Percentiles rank a stretch among this genome's conserved stretches.
Evolutionary conservation across 2,329 filamentous ascomycete species (phyloP).

Genomic region (Xylariaceae sp.): DNA sequence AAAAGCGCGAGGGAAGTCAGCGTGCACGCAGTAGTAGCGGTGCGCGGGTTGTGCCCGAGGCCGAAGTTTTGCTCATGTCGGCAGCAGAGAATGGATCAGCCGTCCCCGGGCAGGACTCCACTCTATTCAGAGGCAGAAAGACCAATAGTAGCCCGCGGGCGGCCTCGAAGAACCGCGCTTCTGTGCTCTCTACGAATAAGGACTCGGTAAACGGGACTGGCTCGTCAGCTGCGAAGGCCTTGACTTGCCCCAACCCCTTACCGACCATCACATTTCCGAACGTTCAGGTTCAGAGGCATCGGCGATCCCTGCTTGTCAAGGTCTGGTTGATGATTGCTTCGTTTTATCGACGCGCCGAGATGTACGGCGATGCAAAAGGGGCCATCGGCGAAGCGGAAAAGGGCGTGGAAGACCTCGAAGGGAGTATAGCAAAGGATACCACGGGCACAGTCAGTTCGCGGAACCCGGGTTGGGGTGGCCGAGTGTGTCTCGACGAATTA

Average conservation of each 20-base stretch:
- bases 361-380: conserved; percentile 73
- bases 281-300: conserved; percentile 46
- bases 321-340: conserved; percentile 89
- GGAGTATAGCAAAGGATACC: conserved; percentile 56
- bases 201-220: conserved; percentile 38
- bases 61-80: too few relatives aligned
- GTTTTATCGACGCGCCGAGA: conserved; percentile 75
- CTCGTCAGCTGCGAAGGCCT: conserved; percentile 35
- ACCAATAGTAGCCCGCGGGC: conserved; percentile 37
- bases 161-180: conserved; percentile 38
- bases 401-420: conserved; percentile 66
- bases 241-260: conserved; percentile 42
- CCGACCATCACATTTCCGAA: conserved; percentile 51
- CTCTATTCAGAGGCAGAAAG: conserved; percentile 38
- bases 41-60: too few relatives aligned
- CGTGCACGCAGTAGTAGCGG: conserved; percentile 41
- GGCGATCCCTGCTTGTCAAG: conserved; percentile 57
- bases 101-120: conserved; percentile 38
- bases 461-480: conserved; percentile 68
- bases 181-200: conserved; percentile 38
- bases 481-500: conserved; percentile 75
- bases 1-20: conserved; percentile 47
- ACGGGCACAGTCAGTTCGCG: conserved; percentile 58
- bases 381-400: conserved; percentile 78
- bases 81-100: conserved; percentile 37